Evolutionary conservation across 2,329 filamentous ascomycete genomes (phyloP).

Genomic region (Cryphonectria naterciae): DNA sequence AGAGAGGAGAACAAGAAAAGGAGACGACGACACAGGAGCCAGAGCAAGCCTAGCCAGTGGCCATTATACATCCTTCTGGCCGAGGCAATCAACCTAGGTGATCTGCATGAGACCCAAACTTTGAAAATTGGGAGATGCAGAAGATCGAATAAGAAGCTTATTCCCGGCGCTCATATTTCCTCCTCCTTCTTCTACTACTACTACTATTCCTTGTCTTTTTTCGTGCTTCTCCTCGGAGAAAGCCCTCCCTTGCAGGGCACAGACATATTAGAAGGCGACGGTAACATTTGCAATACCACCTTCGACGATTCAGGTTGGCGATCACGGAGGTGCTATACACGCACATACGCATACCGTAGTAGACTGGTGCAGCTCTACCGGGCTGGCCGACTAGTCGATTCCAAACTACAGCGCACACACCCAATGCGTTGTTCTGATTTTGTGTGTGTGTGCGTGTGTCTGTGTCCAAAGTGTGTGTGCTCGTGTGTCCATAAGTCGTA

Average conservation of each 20-base stretch:
- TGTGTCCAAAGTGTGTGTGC: neutral
- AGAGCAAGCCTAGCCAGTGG: neutral
- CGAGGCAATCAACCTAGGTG: constrained; percentile 13
- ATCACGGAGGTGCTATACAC: neutral
- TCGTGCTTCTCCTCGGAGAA: constrained; percentile 3
- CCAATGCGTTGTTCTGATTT: neutral
- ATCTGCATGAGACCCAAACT: constrained; percentile 16
- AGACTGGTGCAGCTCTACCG: neutral
- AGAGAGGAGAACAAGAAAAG: neutral
- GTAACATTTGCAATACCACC: neutral
- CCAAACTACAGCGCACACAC: neutral
- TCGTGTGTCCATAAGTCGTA: neutral
- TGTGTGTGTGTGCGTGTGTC: neutral
- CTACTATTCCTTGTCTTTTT: neutral
- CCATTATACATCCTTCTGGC: neutral
- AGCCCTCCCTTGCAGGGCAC: neutral
- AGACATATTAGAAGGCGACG: neutral
- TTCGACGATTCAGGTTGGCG: neutral
- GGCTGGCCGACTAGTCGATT: neutral
- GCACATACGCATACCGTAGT: neutral
- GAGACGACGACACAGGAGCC: neutral
- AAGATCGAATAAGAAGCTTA: neutral
- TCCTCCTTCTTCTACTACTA: neutral
- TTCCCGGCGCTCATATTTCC: neutral
- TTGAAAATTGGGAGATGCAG: constrained; percentile 15